Base-by-base conservation (phyloP, 768 basidiomycete species). In the Boletus edulis region DNA sequence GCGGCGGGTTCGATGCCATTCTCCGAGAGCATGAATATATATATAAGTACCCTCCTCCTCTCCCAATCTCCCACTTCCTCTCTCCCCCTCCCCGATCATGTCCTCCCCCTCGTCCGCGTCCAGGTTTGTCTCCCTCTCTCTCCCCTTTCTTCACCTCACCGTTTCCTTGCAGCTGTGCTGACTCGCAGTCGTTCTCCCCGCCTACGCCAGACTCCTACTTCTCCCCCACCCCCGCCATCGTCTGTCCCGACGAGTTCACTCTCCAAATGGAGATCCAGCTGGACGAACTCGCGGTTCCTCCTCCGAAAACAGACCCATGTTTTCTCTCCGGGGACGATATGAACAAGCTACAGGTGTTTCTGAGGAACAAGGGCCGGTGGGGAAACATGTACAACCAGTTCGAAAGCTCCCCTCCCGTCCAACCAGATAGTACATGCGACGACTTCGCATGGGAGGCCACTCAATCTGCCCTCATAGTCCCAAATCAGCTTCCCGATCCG, bases 91-190 rank as follows among this genome's bases (percentile, higher is more conserved):
- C 27, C 31, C 43, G 46, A 49, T n/a, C 52, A 29, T 29, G 27
- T 29, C 58, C 7, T 59, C 69, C 2, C 66, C 68, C n/a, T 54
- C 55, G 44, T 70, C 66, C 29, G 38, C 52, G 15, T 60, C 54
- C 55, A 70, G 69, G 69, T 71, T 35, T 10, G 69, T 51, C 22
- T 41, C 13, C n/a, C 40, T 11, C 9, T 46, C 7, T 9, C 17
- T 32, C 18, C 3, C 40, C 4, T 10, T 11, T 52, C 4, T 14
- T 0, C 31, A 17, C 14, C 34, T 35, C 49, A 6, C 12, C 20
- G 1, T 35, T 31, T 32, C 6, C 27, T n/a, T 48, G 15, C 14
- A 57, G 63, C 48, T 45, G 41, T 45, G 20, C 46, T 5, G 37
- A 18, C 13, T 69, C 62, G 29, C 59, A 24, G 40, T 65, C 58